Conservation (phyloP, 441 rosid species). For the Erodium moschatum region DNA sequence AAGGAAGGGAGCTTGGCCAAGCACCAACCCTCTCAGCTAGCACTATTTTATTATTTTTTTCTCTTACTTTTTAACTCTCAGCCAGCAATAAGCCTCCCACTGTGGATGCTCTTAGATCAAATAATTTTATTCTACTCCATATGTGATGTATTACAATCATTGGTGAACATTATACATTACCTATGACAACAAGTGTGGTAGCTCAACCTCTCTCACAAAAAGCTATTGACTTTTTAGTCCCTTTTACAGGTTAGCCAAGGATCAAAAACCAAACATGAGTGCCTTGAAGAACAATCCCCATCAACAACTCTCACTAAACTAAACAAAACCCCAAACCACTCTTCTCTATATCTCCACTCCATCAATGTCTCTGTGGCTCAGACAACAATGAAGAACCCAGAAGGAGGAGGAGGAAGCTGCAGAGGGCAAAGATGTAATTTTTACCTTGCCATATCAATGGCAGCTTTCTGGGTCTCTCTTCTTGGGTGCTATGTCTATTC, state of each 20-base stretch:
- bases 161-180: not conserved
- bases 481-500: not conserved
- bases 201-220: not conserved
- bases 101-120: too few relatives aligned
- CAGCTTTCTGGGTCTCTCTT: constrained; percentile 1
- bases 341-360: not conserved
- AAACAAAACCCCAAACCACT: not conserved
- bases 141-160: too few relatives aligned
- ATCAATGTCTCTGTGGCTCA: not conserved
- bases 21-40: too few relatives aligned
- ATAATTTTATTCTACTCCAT: too few relatives aligned
- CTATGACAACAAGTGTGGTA: not conserved
- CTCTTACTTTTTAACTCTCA: too few relatives aligned
- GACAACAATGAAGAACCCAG: not conserved
- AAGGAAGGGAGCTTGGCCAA: too few relatives aligned
- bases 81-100: too few relatives aligned
- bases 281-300: not conserved
- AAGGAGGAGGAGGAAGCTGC: not conserved
- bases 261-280: not conserved
- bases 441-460: not conserved
- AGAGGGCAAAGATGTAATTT: not conserved
- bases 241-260: not conserved
- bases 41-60: too few relatives aligned
- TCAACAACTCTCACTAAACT: not conserved
- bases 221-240: not conserved